phyloP scores from a whole-genome alignment of 1,284 basidiomycete species.

The Kalmanozyma brasiliensis region DNA sequence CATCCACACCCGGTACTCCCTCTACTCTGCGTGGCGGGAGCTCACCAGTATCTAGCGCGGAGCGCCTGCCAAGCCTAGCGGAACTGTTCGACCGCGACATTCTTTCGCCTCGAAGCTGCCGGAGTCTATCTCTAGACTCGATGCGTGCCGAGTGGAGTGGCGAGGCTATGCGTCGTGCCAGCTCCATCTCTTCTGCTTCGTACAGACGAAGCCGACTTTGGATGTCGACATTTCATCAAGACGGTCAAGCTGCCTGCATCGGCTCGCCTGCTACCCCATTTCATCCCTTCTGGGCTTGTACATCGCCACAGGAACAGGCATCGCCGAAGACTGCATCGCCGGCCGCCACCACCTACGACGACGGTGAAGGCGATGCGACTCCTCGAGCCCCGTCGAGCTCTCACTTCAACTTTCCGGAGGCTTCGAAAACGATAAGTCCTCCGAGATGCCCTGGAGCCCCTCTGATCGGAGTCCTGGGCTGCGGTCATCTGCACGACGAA shows the following conservation, averaged over 20 bases:
- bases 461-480: constrained; percentile 20
- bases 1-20: constrained; percentile 32
- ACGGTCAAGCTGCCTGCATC: constrained; percentile 13
- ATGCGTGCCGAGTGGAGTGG: constrained; percentile 12
- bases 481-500: constrained; percentile 25
- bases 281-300: constrained; percentile 31
- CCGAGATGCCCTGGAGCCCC: constrained; percentile 39
- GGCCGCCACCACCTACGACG: neutral
- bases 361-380: constrained; percentile 27
- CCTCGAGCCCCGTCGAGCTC: constrained; percentile 20
- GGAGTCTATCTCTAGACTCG: constrained; percentile 9
- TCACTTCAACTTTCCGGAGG: constrained; percentile 9
- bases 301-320: neutral
- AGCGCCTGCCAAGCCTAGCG: constrained; percentile 35
- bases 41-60: constrained; percentile 16
- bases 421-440: neutral
- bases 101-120: constrained; percentile 31
- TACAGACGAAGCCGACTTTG: constrained; percentile 16
- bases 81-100: constrained; percentile 42
- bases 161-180: constrained; percentile 15
- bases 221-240: constrained; percentile 17
- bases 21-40: constrained; percentile 24
- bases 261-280: constrained; percentile 37
- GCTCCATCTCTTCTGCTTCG: constrained; percentile 30
- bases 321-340: constrained; percentile 9